Evolutionary conservation across 2,329 filamentous ascomycete genomes (phyloP).

Genomic region (Rhinocladiella similis): DNA sequence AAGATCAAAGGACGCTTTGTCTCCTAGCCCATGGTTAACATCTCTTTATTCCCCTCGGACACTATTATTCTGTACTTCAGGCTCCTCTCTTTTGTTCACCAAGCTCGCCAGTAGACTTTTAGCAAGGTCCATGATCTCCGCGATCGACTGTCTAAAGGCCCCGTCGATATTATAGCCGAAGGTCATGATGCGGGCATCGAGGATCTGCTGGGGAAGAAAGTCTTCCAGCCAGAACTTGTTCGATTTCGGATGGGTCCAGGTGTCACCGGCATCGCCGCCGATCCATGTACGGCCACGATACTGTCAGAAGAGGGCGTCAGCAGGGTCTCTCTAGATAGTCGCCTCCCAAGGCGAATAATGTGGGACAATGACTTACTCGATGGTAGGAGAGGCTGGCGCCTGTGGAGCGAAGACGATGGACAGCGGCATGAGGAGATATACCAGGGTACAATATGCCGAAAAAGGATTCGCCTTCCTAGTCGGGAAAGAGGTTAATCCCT

Average conservation of each 20-base stretch:
- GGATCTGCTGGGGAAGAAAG: too few species aligned
- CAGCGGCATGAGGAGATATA: too few species aligned
- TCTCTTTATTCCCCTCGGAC: neutral
- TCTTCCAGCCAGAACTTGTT: too few species aligned
- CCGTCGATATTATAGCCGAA: constrained; percentile 32
- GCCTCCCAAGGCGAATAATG: too few species aligned
- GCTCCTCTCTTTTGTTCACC: constrained; percentile 24
- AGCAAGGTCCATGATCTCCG: constrained; percentile 37
- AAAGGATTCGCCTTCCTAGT: too few species aligned
- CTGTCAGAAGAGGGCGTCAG: too few species aligned
- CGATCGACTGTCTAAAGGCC: constrained; percentile 36
- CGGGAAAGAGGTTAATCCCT: too few species aligned
- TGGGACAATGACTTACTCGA: too few species aligned
- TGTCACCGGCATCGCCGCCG: constrained; percentile 35
- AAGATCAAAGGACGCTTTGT: constrained; percentile 32
- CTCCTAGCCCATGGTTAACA: neutral
- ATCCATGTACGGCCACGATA: constrained; percentile 40
- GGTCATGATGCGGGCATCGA: constrained; percentile 23
- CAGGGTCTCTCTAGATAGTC: too few species aligned
- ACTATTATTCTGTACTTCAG: neutral
- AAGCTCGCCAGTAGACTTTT: constrained; percentile 33
- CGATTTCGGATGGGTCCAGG: constrained; percentile 33
- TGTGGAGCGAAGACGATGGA: too few species aligned
- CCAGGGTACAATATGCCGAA: too few species aligned
- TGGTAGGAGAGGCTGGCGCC: too few species aligned